Base-by-base conservation (phyloP, 306 rosid genomes). In the Ormosia emarginata region DNA sequence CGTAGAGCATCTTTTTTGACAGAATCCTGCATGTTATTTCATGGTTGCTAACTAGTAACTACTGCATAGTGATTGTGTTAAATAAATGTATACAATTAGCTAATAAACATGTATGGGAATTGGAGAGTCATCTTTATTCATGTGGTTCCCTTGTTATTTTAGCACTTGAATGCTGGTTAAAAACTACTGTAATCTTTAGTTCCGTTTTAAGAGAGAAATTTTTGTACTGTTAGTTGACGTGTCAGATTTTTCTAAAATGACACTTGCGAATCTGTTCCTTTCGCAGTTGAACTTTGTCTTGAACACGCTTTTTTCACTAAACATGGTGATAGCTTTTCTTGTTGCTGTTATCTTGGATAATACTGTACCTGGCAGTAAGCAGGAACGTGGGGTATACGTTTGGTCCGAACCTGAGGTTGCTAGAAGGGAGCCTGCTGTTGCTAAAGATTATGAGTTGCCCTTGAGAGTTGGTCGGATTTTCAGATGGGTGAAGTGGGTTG, bases 401-500 rank as follows among this genome's bases (percentile, higher is more conserved):
- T 95, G 99, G 99, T 90, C 98, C 0, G 94, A 95, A 56, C 72
- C 90, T 0, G 99, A 95, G 75, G 88, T 85, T 81, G 98, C 93
- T 37, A 88, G 82, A 85, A 87, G 92, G 81, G 99, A 95, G 69
- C 94, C 93, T 58, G 94, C 97, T 32, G 93, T 93, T 73, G 57
- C 91, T 24, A 90, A 90, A 73, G 99, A 95, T 86, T 95, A 95
- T 17, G 88, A 81, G 64, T 86, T 95, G 79, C 99, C 99, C 78
- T 93, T 90, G 86, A 80, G 90, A 87, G 82, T 92, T 75, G 92
- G 99, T 85, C 87, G 97, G 79, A 70, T 89, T 85, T 95, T 95
- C 93, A 84, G 92, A 87, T 95, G 98, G 98, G 98, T 93, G 74
- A 93, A 96, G 81, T 96, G 99, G 97, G 99, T 96, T 47, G 99